Conservation (phyloP, 2,329 filamentous ascomycete genomes). For the Trichophyton rubrum region DNA sequence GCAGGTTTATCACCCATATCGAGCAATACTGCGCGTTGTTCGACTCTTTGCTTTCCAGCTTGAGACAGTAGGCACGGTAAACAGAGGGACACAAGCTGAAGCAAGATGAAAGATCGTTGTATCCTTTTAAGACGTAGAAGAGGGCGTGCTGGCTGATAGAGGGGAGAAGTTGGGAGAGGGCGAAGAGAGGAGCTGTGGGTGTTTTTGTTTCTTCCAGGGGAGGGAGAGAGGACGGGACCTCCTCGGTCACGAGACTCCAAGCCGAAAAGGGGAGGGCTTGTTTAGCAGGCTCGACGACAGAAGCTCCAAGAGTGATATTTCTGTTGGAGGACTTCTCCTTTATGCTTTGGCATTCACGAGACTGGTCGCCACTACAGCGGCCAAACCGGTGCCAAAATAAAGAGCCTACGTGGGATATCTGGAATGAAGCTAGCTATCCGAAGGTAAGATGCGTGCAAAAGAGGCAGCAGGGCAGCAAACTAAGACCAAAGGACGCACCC, state of each 20-base stretch:
- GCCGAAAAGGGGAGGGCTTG: not conserved
- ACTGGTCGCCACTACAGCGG: not conserved
- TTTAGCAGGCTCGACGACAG: not conserved
- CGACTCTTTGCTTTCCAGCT: not conserved
- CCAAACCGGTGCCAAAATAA: not conserved
- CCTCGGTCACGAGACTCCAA: not conserved
- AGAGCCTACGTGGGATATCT: not conserved
- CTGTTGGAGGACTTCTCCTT: not conserved
- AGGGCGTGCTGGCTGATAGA: not conserved
- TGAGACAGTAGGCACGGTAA: not conserved
- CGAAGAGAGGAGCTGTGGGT: not conserved
- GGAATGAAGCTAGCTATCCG: not conserved
- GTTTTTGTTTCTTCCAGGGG: not conserved
- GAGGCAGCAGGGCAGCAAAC: not conserved
- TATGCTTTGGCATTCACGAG: not conserved
- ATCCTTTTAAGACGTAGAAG: not conserved
- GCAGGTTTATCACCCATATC: not conserved
- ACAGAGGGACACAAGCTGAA: not conserved
- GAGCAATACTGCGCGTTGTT: not conserved
- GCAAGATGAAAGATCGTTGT: not conserved
- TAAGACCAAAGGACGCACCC: not conserved
- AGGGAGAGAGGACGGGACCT: not conserved
- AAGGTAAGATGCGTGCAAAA: not conserved
- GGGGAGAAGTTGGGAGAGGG: not conserved
- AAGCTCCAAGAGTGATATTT: not conserved